A percentile compares a stretch with the other conserved stretches of the same genome.
Conservation (phyloP, 2,329 filamentous ascomycete species). For the Magnaporthiopsis incrustans region DNA sequence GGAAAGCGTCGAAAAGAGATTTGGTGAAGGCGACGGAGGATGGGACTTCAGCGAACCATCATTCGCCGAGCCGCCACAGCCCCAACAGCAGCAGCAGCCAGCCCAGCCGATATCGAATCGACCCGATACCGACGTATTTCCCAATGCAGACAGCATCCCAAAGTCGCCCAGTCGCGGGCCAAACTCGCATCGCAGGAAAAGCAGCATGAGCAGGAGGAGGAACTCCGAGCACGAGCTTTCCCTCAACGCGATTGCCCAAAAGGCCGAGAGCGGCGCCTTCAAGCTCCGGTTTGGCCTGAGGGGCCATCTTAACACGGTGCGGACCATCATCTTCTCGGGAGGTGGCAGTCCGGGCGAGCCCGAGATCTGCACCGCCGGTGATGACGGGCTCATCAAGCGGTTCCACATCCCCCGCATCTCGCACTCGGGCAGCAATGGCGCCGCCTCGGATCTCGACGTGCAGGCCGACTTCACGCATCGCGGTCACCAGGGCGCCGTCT, state of each 20-base stretch:
- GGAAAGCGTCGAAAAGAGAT: constrained; percentile 33
- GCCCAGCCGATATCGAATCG: constrained; percentile 42
- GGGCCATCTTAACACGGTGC: constrained; percentile 88
- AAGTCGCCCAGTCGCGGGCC: constrained; percentile 70
- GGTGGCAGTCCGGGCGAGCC: constrained; percentile 92
- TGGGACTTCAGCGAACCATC: constrained; percentile 89
- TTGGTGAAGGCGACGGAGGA: constrained; percentile 54
- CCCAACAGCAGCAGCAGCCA: constrained; percentile 35
- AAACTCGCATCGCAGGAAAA: constrained; percentile 69
- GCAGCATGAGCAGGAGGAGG: constrained; percentile 65
- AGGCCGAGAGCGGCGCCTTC: constrained; percentile 68
- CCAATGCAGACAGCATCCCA: constrained; percentile 67
- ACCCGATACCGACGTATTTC: constrained; percentile 83
- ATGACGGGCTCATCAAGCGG: constrained; percentile 92
- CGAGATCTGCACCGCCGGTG: constrained; percentile 91
- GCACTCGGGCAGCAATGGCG: constrained; percentile 29
- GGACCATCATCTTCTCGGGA: constrained; percentile 92
- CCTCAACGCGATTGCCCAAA: constrained; percentile 40
- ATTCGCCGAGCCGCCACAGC: constrained; percentile 43
- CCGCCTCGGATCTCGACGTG: constrained; percentile 76
- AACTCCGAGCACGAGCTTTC: constrained; percentile 60
- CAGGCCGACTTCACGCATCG: constrained; percentile 91
- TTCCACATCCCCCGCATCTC: constrained; percentile 86
- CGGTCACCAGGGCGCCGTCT: constrained; percentile 84
- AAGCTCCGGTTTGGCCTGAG: constrained; percentile 88